phyloP scores from a whole-genome alignment of 495 filamentous ascomycete species.

The Penicillium herquei region DNA sequence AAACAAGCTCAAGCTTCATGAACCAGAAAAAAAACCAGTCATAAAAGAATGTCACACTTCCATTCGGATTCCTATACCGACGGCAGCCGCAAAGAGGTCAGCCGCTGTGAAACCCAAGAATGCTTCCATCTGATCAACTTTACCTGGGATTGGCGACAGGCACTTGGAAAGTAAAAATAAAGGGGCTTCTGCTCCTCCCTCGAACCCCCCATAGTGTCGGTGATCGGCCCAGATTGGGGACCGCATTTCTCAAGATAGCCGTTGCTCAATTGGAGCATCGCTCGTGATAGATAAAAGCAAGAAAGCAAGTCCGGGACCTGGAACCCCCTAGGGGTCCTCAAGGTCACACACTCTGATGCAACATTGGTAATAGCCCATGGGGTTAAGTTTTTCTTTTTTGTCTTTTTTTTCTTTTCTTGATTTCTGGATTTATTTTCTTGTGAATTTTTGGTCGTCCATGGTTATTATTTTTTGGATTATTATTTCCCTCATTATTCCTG shows the following conservation, averaged over 20 bases:
- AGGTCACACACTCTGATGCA: constrained; percentile 39
- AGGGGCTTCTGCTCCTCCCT: constrained; percentile 5
- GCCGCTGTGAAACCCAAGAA: constrained; percentile 46
- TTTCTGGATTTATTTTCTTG: background rate
- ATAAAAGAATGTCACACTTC: constrained; percentile 28
- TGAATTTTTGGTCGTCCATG: background rate
- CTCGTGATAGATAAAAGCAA: constrained; percentile 23
- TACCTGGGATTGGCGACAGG: constrained; percentile 27
- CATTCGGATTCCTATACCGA: constrained; percentile 36
- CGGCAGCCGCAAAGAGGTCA: constrained; percentile 42
- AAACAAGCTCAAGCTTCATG: constrained; percentile 22
- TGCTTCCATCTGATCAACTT: constrained; percentile 44
- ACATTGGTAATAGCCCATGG: constrained; percentile 27
- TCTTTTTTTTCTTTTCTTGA: background rate
- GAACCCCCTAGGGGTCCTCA: constrained; percentile 12
- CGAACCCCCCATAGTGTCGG: constrained; percentile 4
- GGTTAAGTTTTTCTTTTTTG: constrained; percentile 13
- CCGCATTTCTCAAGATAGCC: background rate
- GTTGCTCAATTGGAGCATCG: constrained; percentile 15
- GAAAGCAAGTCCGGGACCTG: constrained; percentile 3
- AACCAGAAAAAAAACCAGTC: constrained; percentile 5
- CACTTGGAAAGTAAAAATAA: constrained; percentile 14
- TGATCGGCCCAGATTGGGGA: constrained; percentile 8
- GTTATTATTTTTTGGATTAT: background rate
- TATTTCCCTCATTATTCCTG: background rate